Evolutionary conservation across 306 rosid genomes (phyloP).

Genomic region (Biancaea sappan): DNA sequence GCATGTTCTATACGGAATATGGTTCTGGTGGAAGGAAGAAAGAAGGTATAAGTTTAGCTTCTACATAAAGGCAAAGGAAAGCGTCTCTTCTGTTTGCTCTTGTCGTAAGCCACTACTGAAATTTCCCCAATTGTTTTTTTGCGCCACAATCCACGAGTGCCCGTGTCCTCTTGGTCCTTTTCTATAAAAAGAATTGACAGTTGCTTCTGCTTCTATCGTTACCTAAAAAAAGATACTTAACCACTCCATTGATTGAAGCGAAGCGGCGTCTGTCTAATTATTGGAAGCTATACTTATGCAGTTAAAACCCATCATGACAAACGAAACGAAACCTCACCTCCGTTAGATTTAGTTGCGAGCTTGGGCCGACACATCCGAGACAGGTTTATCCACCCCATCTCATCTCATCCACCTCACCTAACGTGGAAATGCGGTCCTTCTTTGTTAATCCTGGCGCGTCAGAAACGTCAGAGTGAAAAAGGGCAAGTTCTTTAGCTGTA

Average conservation of each 20-base stretch:
- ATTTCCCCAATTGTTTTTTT: neutral
- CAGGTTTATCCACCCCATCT: neutral
- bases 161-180: neutral
- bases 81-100: neutral
- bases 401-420: conserved; percentile 29
- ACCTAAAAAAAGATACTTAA: conserved; percentile 10
- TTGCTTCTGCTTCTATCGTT: neutral
- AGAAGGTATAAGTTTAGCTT: conserved; percentile 40
- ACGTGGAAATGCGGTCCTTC: conserved; percentile 14
- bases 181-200: neutral
- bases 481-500: conserved; percentile 13
- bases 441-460: neutral
- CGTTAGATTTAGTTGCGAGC: conserved; percentile 6
- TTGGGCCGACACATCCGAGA: conserved; percentile 24
- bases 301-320: conserved; percentile 15
- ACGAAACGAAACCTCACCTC: neutral
- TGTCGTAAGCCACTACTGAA: neutral
- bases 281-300: neutral
- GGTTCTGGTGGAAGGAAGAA: conserved; percentile 21
- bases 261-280: conserved; percentile 26
- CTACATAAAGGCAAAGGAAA: conserved; percentile 6
- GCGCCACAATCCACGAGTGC: neutral
- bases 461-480: conserved; percentile 16
- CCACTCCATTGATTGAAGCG: conserved; percentile 1
- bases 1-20: neutral